phyloP scores from a whole-genome alignment of 495 filamentous ascomycete genomes.

The Penicillium roqueforti region DNA sequence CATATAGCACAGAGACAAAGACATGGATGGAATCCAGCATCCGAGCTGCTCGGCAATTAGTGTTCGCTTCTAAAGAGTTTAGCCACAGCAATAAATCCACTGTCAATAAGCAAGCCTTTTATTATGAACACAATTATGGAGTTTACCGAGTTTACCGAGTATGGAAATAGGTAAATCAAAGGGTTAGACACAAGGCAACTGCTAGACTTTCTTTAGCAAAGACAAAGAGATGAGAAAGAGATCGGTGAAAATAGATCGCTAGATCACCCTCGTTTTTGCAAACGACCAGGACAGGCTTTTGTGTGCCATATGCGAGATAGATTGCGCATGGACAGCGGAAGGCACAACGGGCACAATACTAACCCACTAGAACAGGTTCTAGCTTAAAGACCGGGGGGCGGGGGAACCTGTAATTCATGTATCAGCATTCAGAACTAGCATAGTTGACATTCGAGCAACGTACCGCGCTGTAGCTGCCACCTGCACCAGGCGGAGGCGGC shows the following conservation, averaged over 20 bases:
- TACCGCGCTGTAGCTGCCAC: slow-evolving; percentile 65
- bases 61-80: background rate
- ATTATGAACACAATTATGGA: slow-evolving; percentile 3
- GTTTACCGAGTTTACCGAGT: slow-evolving; percentile 1
- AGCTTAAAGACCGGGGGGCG: slow-evolving; percentile 48
- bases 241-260: background rate
- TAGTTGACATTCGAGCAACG: background rate
- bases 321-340: background rate
- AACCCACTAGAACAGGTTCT: background rate
- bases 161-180: background rate
- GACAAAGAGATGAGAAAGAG: background rate
- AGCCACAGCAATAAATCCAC: background rate
- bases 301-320: background rate
- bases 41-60: background rate
- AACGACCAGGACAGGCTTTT: slow-evolving; percentile 2
- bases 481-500: slow-evolving; percentile 56
- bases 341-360: background rate
- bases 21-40: background rate
- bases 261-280: slow-evolving; percentile 1
- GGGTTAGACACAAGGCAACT: background rate
- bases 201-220: slow-evolving; percentile 4
- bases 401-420: slow-evolving; percentile 39
- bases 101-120: background rate
- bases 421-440: background rate
- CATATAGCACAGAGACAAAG: background rate